phyloP scores from a whole-genome alignment of 2,329 filamentous ascomycete genomes.

The Neofusicoccum kwambonambiense region DNA sequence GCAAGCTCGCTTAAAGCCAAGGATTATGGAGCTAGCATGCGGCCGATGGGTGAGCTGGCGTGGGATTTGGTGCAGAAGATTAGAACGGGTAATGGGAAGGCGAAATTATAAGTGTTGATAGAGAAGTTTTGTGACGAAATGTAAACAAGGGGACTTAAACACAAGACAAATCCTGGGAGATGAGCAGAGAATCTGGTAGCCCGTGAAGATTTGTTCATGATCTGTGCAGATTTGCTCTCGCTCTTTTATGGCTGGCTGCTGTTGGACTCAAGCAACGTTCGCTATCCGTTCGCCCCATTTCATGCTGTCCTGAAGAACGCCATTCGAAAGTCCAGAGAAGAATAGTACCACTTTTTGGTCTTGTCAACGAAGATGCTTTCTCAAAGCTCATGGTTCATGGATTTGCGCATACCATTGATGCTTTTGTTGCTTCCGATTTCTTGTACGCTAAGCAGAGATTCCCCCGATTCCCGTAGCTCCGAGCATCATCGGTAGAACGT shows the following conservation, averaged over 20 bases:
- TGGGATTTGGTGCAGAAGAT: slow-evolving; percentile 68
- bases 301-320: neutral
- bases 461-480: slow-evolving; percentile 2
- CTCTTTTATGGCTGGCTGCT: slow-evolving; percentile 1
- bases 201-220: neutral
- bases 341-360: neutral
- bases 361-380: slow-evolving; percentile 8
- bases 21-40: slow-evolving; percentile 67
- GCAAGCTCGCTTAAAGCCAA: slow-evolving; percentile 83
- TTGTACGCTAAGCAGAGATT: slow-evolving; percentile 6
- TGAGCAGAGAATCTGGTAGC: neutral
- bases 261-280: neutral
- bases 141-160: neutral
- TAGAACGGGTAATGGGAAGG: slow-evolving; percentile 40
- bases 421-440: slow-evolving; percentile 3
- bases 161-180: neutral
- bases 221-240: neutral
- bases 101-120: slow-evolving; percentile 30
- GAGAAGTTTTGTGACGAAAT: neutral
- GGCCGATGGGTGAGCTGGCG: slow-evolving; percentile 72
- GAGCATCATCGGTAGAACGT: neutral
- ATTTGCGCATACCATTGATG: slow-evolving; percentile 12
- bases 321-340: neutral
- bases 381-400: neutral
- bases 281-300: neutral